phyloP scores from a whole-genome alignment of 1,284 basidiomycete genomes.

The Thelephora terrestris region DNA sequence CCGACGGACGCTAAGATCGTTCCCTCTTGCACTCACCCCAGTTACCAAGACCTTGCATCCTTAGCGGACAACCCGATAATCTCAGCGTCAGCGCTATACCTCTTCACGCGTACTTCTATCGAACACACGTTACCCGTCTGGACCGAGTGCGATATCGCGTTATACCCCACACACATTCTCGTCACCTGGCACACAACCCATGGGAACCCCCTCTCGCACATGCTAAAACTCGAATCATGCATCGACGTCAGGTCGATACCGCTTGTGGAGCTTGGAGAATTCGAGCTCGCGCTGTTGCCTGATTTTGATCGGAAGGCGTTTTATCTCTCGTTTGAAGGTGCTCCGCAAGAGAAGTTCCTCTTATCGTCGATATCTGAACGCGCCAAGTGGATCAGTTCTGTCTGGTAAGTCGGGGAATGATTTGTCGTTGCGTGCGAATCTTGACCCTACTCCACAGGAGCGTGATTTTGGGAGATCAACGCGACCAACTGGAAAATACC shows the following conservation, averaged over 20 bases:
- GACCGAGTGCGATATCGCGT: conserved; percentile 39
- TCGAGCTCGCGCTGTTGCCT: conserved; percentile 32
- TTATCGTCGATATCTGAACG: conserved; percentile 48
- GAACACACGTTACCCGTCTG: conserved; percentile 34
- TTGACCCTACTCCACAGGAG: neutral
- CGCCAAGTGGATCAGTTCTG: conserved; percentile 58
- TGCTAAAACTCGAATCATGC: conserved; percentile 41
- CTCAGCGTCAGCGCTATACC: conserved; percentile 39
- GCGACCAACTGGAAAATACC: too few relatives aligned
- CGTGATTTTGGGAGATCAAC: too few relatives aligned
- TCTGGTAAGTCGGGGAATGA: conserved; percentile 44
- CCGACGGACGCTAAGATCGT: neutral
- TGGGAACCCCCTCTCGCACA: conserved; percentile 33
- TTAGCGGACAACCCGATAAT: conserved; percentile 1
- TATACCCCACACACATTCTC: conserved; percentile 37
- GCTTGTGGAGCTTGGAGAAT: conserved; percentile 29
- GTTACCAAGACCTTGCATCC: conserved; percentile 3
- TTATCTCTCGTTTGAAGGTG: conserved; percentile 48
- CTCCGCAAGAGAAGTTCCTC: conserved; percentile 47
- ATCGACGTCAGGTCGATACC: conserved; percentile 52
- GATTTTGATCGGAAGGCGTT: conserved; percentile 41
- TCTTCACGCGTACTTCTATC: conserved; percentile 25
- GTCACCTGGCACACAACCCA: conserved; percentile 36
- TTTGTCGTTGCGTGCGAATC: too few relatives aligned
- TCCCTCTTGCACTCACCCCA: conserved; percentile 9